Evolutionary conservation across 129 eudicot species (phyloP).

Genomic region (Arctium minus): DNA sequence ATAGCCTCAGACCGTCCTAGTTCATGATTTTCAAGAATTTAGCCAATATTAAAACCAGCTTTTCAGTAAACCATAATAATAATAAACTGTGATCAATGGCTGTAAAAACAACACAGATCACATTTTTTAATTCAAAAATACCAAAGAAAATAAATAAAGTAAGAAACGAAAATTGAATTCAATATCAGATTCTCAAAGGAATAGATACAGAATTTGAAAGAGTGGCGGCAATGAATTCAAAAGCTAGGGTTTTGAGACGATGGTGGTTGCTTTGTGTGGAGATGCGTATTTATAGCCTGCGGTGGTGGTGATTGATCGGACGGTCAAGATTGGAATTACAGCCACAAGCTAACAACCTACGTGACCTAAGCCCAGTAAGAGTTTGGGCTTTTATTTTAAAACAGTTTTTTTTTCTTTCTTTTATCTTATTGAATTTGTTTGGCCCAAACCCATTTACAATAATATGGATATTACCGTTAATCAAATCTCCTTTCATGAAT

Average conservation of each 20-base stretch:
- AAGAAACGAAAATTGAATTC: background rate
- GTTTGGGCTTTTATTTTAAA: background rate
- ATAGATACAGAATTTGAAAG: background rate
- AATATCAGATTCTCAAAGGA: background rate
- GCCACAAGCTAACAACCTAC: background rate
- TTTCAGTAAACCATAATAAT: constrained; percentile 11
- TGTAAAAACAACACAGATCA: background rate
- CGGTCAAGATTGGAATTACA: background rate
- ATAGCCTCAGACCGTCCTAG: constrained; percentile 79
- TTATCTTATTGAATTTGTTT: background rate
- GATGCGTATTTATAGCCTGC: background rate
- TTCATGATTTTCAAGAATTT: constrained; percentile 35
- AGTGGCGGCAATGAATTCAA: background rate
- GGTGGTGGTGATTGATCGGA: background rate
- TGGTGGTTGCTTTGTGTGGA: background rate
- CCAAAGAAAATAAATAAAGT: too few relatives aligned
- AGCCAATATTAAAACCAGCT: background rate
- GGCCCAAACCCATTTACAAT: background rate
- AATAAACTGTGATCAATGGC: constrained; percentile 35
- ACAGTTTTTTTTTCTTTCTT: too few relatives aligned
- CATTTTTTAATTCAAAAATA: too few relatives aligned
- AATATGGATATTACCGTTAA: too few relatives aligned
- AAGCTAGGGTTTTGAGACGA: background rate
- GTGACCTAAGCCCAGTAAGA: background rate
- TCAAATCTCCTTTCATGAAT: too few relatives aligned